Conservation (phyloP, 176 grass and related monocot species). For the sorghum (Sorghum bicolor) region Sorghum_bicolor_NCBIv3 NC_012878.2:52354001-52354500, state of each 20-base stretch:
- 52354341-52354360: constrained; percentile 42
- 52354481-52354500: constrained; percentile 33
- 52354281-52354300: constrained; percentile 56
- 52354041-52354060: constrained; percentile 41
- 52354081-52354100: constrained; percentile 31
- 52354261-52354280: constrained; percentile 41
- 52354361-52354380: constrained; percentile 39
- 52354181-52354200: constrained; percentile 75
- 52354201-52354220: constrained; percentile 59
- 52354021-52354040: constrained; percentile 54
- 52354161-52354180: constrained; percentile 72
- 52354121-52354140: constrained; percentile 55
- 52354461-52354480: constrained; percentile 41
- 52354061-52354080: constrained; percentile 10
- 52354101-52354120: constrained; percentile 45
- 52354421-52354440: constrained; percentile 40
- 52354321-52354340: constrained; percentile 29
- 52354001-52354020: constrained; percentile 68
- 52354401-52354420: constrained; percentile 43
- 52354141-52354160: constrained; percentile 61
- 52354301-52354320: constrained; percentile 40
- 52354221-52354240: constrained; percentile 61
- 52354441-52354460: constrained; percentile 29
- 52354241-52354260: constrained; percentile 19
- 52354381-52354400: constrained; percentile 25